Evolutionary conservation across 352 stramenopile genomes (phyloP), one percentile per base, ranked within the genome.

Genomic region (Phytophthora sansomeana): DNA sequence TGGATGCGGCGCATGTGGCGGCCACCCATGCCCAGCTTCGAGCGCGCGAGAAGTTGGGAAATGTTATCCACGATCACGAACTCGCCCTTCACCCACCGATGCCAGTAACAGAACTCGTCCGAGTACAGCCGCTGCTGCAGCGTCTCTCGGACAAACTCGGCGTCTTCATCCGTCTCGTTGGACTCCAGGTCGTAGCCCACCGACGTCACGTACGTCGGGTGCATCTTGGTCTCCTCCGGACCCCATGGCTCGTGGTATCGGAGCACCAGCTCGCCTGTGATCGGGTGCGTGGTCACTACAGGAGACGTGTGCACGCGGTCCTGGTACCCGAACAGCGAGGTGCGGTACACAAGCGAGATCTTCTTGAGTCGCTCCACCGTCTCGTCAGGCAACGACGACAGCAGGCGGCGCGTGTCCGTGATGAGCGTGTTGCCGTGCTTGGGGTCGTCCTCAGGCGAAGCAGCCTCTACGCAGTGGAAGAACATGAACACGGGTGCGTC

Each of bases 351-450:
- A 6, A 64, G 44, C 30, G 53, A 69, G 19, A 69, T 69, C 36
- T 59, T 59, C 54, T 69, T 64, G 19, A 69, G 32, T 17, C 61
- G 61, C 62, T 64, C 62, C 46, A 69, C 32, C 0, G 62, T 64
- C 28, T 58, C 29, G 8, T 64, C 44, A 21, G 61, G 46, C 29
- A 69, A 26, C 29, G 47, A 42, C 44, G 46, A 69, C 36, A 59
- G 24, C 29, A 69, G 29, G 3, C 54, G 62, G 14, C 47, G 54
- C n/a, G 62, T 69, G 44, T 63, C 61, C 19, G 53, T 69, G 53
- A 69, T 69, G 44, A 69, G 42, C 7, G 61, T 69, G 46, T 69
- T 69, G 30, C 53, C 52, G 53, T 63, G 35, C 53, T 69, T 69
- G 17, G 43, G 59, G 59, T 67, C 59, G 41, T 67, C 59, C 42